Evolutionary conservation across 108 stramenopile species (phyloP), one percentile per base, ranked within the genome.

Genomic region (Discostella pseudostelligera): DNA sequence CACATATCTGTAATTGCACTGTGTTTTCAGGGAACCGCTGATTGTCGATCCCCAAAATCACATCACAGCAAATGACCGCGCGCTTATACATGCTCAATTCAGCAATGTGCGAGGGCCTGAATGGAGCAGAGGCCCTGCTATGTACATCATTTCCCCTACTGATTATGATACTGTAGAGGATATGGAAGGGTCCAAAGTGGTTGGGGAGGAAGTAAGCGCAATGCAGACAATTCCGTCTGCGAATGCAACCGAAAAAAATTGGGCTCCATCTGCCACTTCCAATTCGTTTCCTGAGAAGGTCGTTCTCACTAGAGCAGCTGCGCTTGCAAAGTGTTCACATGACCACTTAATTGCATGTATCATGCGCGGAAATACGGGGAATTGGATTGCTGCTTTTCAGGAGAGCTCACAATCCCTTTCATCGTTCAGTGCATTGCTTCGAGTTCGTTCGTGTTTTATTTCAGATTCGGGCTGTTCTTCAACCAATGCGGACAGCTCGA

Each of bases 31-130:
- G 62, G 72, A 85, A 32, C 89, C 92, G 7, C 59, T 93, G 37
- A 83, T 94, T 62, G 81, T 94, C n/a, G 86, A 94, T 73, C 93
- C 93, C n/a, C 86, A 89, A 48, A 67, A 70, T 39, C 84, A 87
- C 47, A 84, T 94, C 37, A 51, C 72, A 21, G 44, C 72, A 12
- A 77, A 81, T 28, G 87, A 87, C 59, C 69, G 59, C 43, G 48
- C 58, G 11, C 62, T 75, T 19, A 88, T 94, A 62, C 51, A 62
- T n/a, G n/a, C 80, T 20, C 78, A 80, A 26, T 94, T 94, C 48
- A 78, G 84, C 42, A 49, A 43, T 17, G 39, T 70, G n/a, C 77
- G 93, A 54, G 93, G 88, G 4, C 47, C 73, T n/a, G 61, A 87
- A 9, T 39, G 32, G 14, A 65, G 60, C 12, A 62, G 74, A 11